Conservation (phyloP, 805 yeast species). For the Saccharomycopsis sp. region DNA sequence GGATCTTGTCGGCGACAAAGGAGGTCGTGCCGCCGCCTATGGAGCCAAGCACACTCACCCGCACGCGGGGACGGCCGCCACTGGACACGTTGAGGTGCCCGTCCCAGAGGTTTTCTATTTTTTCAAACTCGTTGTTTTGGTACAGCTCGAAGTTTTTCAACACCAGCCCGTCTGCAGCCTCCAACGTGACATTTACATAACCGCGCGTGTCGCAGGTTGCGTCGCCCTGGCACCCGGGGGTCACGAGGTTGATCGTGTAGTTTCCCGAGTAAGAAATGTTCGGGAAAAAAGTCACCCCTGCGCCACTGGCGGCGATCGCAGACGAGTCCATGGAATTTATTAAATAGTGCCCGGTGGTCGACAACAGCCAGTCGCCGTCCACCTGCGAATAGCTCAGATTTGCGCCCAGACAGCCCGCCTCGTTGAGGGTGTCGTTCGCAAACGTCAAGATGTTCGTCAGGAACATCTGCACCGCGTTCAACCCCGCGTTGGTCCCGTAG, state of each 20-base stretch:
- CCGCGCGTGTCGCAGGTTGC: conserved; percentile 66
- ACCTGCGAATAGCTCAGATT: conserved; percentile 25
- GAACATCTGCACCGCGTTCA: conserved; percentile 68
- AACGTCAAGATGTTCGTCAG: conserved; percentile 50
- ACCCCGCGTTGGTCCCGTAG: conserved; percentile 62
- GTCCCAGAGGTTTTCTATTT: conserved; percentile 69
- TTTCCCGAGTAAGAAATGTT: conserved; percentile 67
- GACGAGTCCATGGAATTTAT: conserved; percentile 26
- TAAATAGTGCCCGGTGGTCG: conserved; percentile 31
- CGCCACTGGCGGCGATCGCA: conserved; percentile 28
- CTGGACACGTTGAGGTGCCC: conserved; percentile 57
- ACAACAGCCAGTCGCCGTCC: conserved; percentile 28
- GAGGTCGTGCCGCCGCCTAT: conserved; percentile 33
- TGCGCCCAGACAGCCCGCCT: conserved; percentile 45
- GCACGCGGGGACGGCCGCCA: conserved; percentile 35
- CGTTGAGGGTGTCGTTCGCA: conserved; percentile 70
- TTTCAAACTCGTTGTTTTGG: conserved; percentile 74
- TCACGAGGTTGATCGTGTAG: conserved; percentile 64
- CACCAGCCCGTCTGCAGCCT: conserved; percentile 33
- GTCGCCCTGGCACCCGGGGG: conserved; percentile 81
- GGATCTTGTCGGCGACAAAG: conserved; percentile 67
- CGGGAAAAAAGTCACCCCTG: conserved; percentile 52
- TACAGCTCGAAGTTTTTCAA: conserved; percentile 40
- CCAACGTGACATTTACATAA: conserved; percentile 67
- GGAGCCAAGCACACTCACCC: conserved; percentile 32